These are phyloP conservation scores for Penicillium turbatum DNA, from an alignment of 495 filamentous ascomycete species.

Conservation along the genomic window DNA sequence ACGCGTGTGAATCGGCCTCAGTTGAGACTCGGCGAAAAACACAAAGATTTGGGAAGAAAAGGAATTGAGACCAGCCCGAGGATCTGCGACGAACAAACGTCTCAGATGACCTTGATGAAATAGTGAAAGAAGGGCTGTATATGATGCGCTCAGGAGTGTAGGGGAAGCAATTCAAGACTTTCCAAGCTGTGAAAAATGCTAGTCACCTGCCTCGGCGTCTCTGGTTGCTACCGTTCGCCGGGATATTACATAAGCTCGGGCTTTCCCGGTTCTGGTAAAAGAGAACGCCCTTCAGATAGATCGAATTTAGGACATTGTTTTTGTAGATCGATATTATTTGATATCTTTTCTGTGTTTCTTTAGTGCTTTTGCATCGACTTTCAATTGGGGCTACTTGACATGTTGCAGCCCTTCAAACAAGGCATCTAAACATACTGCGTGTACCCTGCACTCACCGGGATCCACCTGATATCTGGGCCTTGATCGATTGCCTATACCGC, in stretches of 20 bases:
- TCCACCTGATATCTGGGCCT: slow-evolving; percentile 23
- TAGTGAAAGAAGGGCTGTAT: slow-evolving; percentile 19
- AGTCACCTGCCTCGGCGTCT: slow-evolving; percentile 34
- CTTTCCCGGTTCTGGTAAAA: slow-evolving; percentile 16
- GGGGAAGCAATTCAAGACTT: slow-evolving; percentile 26
- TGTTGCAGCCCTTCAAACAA: background rate
- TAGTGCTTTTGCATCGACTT: background rate
- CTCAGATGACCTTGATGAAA: slow-evolving; percentile 11
- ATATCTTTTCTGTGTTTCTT: background rate
- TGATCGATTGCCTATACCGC: slow-evolving; percentile 21
- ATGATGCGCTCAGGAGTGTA: slow-evolving; percentile 22
- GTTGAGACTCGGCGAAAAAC: slow-evolving; percentile 20
- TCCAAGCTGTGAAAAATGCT: slow-evolving; percentile 30
- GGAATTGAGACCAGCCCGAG: slow-evolving; percentile 34
- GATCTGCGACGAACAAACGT: slow-evolving; percentile 28
- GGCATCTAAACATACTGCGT: background rate
- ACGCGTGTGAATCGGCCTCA: slow-evolving; percentile 19
- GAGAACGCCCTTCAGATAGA: background rate
- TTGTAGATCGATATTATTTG: background rate
- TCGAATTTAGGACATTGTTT: background rate
- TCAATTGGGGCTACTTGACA: background rate
- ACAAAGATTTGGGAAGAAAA: slow-evolving; percentile 17
- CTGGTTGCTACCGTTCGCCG: slow-evolving; percentile 31
- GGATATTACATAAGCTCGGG: slow-evolving; percentile 28
- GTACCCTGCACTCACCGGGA: slow-evolving; percentile 13